Evolutionary conservation across 2,329 filamentous ascomycete genomes (phyloP), one percentile per base, ranked within the genome.

Genomic region (Chrysoporthe austroafricana): DNA sequence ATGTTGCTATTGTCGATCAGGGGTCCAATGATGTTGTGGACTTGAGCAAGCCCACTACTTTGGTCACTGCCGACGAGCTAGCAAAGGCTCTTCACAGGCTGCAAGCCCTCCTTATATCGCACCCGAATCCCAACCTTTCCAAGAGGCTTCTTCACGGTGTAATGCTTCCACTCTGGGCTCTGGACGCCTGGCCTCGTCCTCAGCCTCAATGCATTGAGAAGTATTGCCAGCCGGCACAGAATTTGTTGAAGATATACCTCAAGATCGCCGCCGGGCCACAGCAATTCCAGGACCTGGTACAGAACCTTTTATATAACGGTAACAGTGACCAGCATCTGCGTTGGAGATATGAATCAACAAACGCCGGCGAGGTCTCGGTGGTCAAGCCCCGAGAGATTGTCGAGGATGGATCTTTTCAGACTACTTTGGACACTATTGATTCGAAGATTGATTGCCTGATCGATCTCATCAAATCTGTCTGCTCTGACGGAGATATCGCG

Each of bases 121-220:
- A 90, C 73, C 89, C 89, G 0, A 90, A 91, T 66, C 87, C 89
- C 0, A 88, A 88, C 0, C 77, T 92, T 11, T 85, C 88, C 57
- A 88, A 84, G 70, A 82, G 90, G 62, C 79, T 93, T 0, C 76
- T 92, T 2, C 79, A 81, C 2, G 86, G 86, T 0, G 73, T 91
- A 2, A 72, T 91, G 2, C 76, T 88, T 4, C 85, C 89, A 1
- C 78, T 93, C 0, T 93, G 90, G 90, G 80, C 84, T 1, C 74
- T 92, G 18, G 79, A 85, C 0, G 85, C 85, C 5, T 88, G 87
- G 82, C 73, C 77, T 1, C 76, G 75, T 8, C 71, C 79, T 4
- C 72, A 77, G 8, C 62, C 75, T 0, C 70, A 73, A 1, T 73
- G 77, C 5, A 77, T 80, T 21, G 76, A 80, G 36, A 73, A 76